Conservation (phyloP, 2,329 filamentous ascomycete species). For the Fusarium heterosporum region DNA sequence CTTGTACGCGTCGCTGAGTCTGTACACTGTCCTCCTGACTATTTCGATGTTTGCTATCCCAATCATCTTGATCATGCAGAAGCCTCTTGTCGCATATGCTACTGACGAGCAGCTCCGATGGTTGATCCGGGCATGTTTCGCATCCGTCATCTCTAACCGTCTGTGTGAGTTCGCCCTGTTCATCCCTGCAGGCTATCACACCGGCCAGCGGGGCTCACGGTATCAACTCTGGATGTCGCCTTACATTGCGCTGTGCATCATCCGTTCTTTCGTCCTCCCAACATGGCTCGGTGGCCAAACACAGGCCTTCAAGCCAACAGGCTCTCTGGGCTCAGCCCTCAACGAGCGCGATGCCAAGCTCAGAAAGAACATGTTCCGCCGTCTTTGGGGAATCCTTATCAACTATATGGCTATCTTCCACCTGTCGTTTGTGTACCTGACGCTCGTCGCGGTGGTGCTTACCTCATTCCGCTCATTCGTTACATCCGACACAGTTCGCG, state of each 20-base stretch:
- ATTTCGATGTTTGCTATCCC: constrained; percentile 69
- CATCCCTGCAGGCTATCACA: constrained; percentile 69
- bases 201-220: constrained; percentile 66
- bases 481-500: constrained; percentile 52
- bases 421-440: constrained; percentile 65
- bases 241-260: constrained; percentile 68
- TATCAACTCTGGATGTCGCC: constrained; percentile 73
- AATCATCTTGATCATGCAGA: constrained; percentile 67
- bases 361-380: constrained; percentile 64
- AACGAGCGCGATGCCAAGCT: constrained; percentile 67
- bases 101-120: constrained; percentile 66
- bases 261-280: constrained; percentile 69
- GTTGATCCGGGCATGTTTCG: constrained; percentile 68
- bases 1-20: constrained; percentile 65
- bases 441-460: constrained; percentile 61
- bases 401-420: constrained; percentile 69
- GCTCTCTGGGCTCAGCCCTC: constrained; percentile 65
- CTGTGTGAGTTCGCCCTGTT: constrained; percentile 69
- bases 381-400: constrained; percentile 65
- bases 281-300: constrained; percentile 69
- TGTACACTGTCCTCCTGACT: constrained; percentile 67
- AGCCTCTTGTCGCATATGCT: constrained; percentile 67
- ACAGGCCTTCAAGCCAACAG: constrained; percentile 70
- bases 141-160: constrained; percentile 62
- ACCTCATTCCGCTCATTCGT: constrained; percentile 64